Conservation (phyloP, 176 grass and related monocot genomes). For the Lolium multiflorum region DNA sequence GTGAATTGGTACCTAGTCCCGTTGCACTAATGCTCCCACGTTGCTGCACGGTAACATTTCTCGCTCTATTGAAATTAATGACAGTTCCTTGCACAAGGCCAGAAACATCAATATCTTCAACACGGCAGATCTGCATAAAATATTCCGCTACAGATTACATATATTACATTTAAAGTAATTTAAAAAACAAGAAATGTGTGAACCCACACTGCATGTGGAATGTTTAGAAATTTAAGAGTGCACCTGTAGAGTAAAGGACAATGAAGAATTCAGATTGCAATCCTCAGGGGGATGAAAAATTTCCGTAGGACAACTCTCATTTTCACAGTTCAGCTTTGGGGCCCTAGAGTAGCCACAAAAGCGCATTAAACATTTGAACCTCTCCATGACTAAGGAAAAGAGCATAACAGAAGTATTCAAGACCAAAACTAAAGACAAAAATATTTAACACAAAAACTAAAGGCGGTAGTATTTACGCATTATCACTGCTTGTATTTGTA, state of each 20-base stretch:
- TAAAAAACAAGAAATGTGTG: slow-evolving; percentile 18
- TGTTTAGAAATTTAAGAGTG: slow-evolving; percentile 21
- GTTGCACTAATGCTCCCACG: slow-evolving; percentile 84
- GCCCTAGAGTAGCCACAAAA: slow-evolving; percentile 64
- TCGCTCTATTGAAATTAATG: slow-evolving; percentile 87
- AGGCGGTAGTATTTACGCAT: slow-evolving; percentile 65
- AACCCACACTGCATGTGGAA: slow-evolving; percentile 32
- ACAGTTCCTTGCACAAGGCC: slow-evolving; percentile 97
- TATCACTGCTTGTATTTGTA: slow-evolving; percentile 67
- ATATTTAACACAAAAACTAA: slow-evolving; percentile 37
- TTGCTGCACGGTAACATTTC: slow-evolving; percentile 72
- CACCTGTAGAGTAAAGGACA: slow-evolving; percentile 97
- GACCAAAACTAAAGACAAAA: background rate
- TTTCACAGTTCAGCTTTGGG: slow-evolving; percentile 88
- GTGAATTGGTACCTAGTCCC: slow-evolving; percentile 67
- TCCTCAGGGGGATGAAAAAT: slow-evolving; percentile 95
- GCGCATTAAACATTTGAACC: slow-evolving; percentile 31
- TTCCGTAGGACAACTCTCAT: slow-evolving; percentile 83
- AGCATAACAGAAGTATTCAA: slow-evolving; percentile 33
- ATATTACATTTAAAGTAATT: slow-evolving; percentile 21
- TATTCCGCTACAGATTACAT: slow-evolving; percentile 27
- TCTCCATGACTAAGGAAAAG: slow-evolving; percentile 18
- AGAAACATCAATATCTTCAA: slow-evolving; percentile 95
- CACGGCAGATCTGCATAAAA: slow-evolving; percentile 85
- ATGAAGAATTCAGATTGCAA: slow-evolving; percentile 94